Base-by-base conservation (phyloP, 2,329 filamentous ascomycete species). In the Fusarium ambrosium region DNA sequence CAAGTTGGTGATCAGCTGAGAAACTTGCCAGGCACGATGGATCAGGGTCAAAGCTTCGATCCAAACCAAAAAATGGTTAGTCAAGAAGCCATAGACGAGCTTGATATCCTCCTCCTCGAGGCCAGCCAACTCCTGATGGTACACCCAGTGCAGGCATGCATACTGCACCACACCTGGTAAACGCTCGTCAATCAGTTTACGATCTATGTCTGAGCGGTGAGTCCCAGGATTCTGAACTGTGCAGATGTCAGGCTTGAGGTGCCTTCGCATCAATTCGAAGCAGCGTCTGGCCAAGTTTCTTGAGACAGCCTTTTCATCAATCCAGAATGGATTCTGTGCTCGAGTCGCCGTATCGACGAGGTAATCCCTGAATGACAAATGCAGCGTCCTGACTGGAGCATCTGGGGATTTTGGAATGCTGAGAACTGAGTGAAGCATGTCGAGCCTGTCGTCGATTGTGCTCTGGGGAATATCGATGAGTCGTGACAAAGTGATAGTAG, bases 351-450 rank as follows among this genome's bases (percentile, higher is more conserved):
- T 53, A 10, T 53, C 48, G 10, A 53, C 48, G 18, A 53, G 48
- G 10, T 53, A 53, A 5, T 53, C 48, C 3, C 48, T n/a, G 10
- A 53, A 53, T 6, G 48, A 53, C 48, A 53, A 29, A 16, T 53
- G 48, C 16, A 53, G 48, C 4, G 48, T 53, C 6, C 48, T 53
- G 5, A 53, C 48, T n/a, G 48, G 48, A 10, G 48, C 48, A 53
- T 53, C 18, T 53, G 24, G 48, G 4, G 48, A 53, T 29, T 53
- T 53, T 6, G 61, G 61, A 13, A 58, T 48, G 6, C 48, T 48
- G 2, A 67, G 24, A 9, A 67, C 65, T 4, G 45, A 66, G 53
- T 69, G 55, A 11, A 69, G 55, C 36, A 37, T n/a, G 5, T 62
- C 48, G 0, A 69, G 22, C 20, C 60, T 48, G 1, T 27, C 16